Base-by-base conservation (phyloP, 345 rosid genomes). In the Citrus cavaleriei region DNA sequence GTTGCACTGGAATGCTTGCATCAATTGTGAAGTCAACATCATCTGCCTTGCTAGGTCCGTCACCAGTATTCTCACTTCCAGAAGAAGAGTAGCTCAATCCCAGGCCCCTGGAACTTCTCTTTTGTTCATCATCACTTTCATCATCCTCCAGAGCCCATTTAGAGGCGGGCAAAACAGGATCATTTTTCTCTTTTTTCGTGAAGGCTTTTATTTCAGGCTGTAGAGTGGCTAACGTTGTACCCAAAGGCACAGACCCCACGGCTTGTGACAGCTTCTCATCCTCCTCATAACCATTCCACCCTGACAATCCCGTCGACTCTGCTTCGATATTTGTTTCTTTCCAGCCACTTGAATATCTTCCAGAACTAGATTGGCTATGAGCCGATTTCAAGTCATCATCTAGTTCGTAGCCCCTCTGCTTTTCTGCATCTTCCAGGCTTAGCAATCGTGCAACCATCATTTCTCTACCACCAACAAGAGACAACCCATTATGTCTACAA, bases 131-230 rank as follows among this genome's bases (percentile, higher is more conserved):
- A 35, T 91, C 98, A 74, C 91, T 91, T 68, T 90, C 98, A 74
- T 94, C 95, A 85, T 94, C 96, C 81, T 97, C 99, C 76, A 92
- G 85, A 71, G 97, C 95, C 99, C 99, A 97, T 85, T 92, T 97
- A 73, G 99, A 94, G 68, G 97, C 90, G 37, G 97, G 94, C 86
- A 94, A 87, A 68, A 92, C 81, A 71, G 91, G 94, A 70, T 93
- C 98, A 42, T 6, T 86, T 85, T 88, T 94, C 86, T 94, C 98
- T 81, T 87, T 94, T 79, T 82, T 91, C 4, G 81, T 62, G 74
- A 91, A 91, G 70, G 89, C 83, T 84, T 87, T 92, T 72, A 87
- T 81, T 78, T 94, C 95, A 68, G 95, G 92, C 68, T 89, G 97
- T 34, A 92, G 93, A 77, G 87, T 87, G 34, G 86, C 83, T 69